Evolutionary conservation across 164 flowering plant species (phyloP).

Genomic region (Chimonanthus salicifolius): DNA sequence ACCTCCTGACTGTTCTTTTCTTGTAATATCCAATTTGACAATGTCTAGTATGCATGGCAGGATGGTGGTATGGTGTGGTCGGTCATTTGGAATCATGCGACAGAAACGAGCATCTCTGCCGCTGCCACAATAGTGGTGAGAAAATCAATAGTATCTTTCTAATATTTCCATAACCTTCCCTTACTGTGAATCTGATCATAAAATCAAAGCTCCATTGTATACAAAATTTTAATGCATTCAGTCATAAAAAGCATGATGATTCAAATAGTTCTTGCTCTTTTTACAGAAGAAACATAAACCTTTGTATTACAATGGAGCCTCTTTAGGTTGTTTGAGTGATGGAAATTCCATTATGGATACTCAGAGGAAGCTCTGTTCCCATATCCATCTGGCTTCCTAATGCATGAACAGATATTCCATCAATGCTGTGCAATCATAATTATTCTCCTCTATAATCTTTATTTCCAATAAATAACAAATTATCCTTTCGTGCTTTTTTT

Average conservation of each 20-base stretch:
- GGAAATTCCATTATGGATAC: background rate
- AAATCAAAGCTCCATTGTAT: background rate
- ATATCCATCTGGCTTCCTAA: background rate
- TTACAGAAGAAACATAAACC: background rate
- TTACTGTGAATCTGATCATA: background rate
- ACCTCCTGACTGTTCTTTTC: background rate
- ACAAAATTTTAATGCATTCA: background rate
- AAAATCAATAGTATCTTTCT: background rate
- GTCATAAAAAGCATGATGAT: background rate
- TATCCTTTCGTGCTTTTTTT: too few relatives aligned
- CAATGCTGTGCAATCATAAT: background rate
- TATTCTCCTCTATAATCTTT: too few relatives aligned
- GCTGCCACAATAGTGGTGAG: slow-evolving; percentile 74
- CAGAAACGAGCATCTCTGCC: slow-evolving; percentile 60
- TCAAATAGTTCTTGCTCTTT: background rate
- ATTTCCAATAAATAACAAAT: too few relatives aligned
- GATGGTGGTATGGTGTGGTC: slow-evolving; percentile 98
- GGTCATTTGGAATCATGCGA: slow-evolving; percentile 92
- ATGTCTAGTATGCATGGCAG: slow-evolving; percentile 33
- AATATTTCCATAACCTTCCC: background rate
- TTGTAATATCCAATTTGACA: background rate
- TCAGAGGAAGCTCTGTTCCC: background rate
- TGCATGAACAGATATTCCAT: background rate
- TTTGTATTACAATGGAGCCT: background rate
- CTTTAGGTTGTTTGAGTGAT: background rate